These are phyloP conservation scores for Aphelidium insulamus DNA, from an alignment of 371 early-diverging fungal genomes.

Conservation along the genomic window DNA sequence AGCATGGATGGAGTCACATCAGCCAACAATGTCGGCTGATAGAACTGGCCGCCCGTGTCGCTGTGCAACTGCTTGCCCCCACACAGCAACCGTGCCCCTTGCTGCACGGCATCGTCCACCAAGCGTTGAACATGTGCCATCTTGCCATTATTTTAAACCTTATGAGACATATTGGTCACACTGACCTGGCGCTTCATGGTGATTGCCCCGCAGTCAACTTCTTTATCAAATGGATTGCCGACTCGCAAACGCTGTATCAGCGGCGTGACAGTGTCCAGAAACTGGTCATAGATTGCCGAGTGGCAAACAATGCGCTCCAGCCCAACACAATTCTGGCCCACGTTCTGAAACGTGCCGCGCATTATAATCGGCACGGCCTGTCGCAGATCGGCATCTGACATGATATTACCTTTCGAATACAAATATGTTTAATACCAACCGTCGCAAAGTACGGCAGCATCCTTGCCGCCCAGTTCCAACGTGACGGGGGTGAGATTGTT, in stretches of 20 bases:
- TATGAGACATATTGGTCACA: neutral
- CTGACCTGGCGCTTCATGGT: conserved; percentile 25
- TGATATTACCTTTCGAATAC: no score
- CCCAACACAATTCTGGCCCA: conserved; percentile 71
- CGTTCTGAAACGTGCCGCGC: conserved; percentile 61
- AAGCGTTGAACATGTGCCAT: no score
- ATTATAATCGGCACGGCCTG: conserved; percentile 43
- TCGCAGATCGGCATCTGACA: conserved; percentile 42
- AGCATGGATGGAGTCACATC: conserved; percentile 48
- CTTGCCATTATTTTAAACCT: neutral
- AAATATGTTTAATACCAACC: no score
- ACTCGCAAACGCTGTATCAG: conserved; percentile 33
- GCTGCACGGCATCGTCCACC: conserved; percentile 39
- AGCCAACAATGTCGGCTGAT: conserved; percentile 51
- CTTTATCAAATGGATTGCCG: conserved; percentile 37
- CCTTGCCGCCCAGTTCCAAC: conserved; percentile 79
- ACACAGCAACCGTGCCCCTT: conserved; percentile 44
- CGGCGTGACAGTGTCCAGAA: conserved; percentile 28
- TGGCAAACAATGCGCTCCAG: conserved; percentile 50
- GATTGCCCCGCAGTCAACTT: conserved; percentile 57
- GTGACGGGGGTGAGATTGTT: conserved; percentile 53
- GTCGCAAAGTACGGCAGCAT: conserved; percentile 47
- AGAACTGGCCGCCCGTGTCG: conserved; percentile 74
- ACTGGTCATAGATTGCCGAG: conserved; percentile 32
- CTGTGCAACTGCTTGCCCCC: conserved; percentile 38